Evolutionary conservation across 2,329 filamentous ascomycete genomes (phyloP), one percentile per base, ranked within the genome.

Genomic region (Trichoderma citrinoviride): DNA sequence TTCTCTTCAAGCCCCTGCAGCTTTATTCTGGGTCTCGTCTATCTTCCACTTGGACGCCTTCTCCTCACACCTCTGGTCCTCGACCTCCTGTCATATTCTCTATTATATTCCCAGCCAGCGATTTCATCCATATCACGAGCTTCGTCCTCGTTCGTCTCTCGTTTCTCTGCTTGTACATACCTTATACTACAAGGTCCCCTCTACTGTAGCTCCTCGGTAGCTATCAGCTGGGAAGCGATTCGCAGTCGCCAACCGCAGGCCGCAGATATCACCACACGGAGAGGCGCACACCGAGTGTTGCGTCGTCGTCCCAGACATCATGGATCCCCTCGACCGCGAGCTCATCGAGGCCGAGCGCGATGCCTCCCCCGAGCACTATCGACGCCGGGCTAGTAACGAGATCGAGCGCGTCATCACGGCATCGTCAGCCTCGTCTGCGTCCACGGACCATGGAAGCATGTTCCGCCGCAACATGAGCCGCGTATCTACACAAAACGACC

Each of bases 401-500:
- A 85, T 90, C 67, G 85, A 87, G 71, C 84, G 87, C 41, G 83
- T 86, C n/a, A 70, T 80, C 21, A 83, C 85, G 5, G 77, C 79
- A 2, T 85, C 82, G 5, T 84, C 83, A 5, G 76, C 78, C 17
- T 81, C 82, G 40, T 82, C 83, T 6, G 80, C 80, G 0, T 81
- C 82, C 10, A 79, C 80, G 1, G 79, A 80, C 19, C 74, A 74
- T 46, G 76, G 67, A 27, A 66, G 67, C 54, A 72, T 72, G 50
- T 71, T 76, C 67, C 78, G 79, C 62, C 74, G 80, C 64, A 79
- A 77, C 57, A 83, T 91, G 77, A 87, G 83, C 71, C 82, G 87
- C 60, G 74, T 87, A n/a, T 81, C 86, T 5, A 91, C 89, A 4
- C 82, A 87, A 68, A 78, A 80, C 70, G 89, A 92, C 72, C 81